Base-by-base conservation (phyloP, 495 filamentous ascomycete genomes). In the Thozetella sp. region DNA sequence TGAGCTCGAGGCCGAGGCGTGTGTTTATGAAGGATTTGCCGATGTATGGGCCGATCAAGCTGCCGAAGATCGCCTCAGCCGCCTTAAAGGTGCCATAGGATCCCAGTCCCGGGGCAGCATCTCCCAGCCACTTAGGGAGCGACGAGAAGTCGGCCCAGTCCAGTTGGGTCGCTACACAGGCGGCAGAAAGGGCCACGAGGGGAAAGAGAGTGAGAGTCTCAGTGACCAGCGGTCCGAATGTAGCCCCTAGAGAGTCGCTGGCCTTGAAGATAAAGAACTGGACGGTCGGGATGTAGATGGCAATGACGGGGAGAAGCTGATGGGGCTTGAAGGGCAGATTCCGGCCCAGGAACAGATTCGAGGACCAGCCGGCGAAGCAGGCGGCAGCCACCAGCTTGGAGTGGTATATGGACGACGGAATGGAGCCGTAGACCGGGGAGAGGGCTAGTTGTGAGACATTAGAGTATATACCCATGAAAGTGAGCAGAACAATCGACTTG, bases 381-480 rank as follows among this genome's bases (percentile, higher is more conserved):
- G 82, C 87, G 10, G 82, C 73, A 58, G 82, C 84, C 48, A 90
- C 80, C 20, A 90, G 80, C 64, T 85, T 82, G 54, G 77, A 69
- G 70, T 97, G 93, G 72, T 88, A 89, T 65, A 88, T 80, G 12
- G 85, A 81, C 1, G 92, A 71, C 11, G 94, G 88, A 22, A 93
- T 87, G 17, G 87, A 83, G 22, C 94, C 94, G 75, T 96, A 98
- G 22, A 93, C 89, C 2, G 94, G 95, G 22, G 91, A 88, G 30
- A 98, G 74, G 4, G 81, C 86, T 60, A 92, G 76, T 63, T 89
- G 81, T 23, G 92, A 95, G 55, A 92, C 84, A 56, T 86, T 87
- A 22, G 92, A 91, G 60, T 84, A 89, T 50, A 89, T 69, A 1
- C 90, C 93, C n/a, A 87, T 81, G 48, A 95, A 81, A 22, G 83